Evolutionary conservation across 139 green algal species (phyloP), one percentile per base, ranked within the genome.

Genomic region (Volvox africanus): DNA sequence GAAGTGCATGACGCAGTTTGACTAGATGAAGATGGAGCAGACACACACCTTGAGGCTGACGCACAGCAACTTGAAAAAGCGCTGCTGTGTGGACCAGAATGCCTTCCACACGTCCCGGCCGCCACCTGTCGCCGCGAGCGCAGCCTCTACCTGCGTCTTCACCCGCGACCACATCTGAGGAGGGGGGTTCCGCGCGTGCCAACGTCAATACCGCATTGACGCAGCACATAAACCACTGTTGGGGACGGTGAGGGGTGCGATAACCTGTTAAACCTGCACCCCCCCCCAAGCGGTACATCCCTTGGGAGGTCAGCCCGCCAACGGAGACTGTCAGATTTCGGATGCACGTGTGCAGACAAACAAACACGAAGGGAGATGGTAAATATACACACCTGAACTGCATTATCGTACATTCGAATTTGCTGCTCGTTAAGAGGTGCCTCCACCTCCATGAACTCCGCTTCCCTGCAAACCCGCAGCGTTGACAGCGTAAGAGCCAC

Each of bases 31-130:
- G 9, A 5, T 55, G 44, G 9, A 55, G 44, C 44, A 55, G 5
- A 73, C 5, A 97, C 93, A 94, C 97, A 97, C 95, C 96, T 99
- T 99, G 44, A 98, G 83, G n/a, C 78, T 93, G 20, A 98, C 94
- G 86, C 96, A 98, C 22, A 99, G 94, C 92, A 98, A 91, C 92
- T 98, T 99, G 95, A 99, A 99, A 92, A 99, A 99, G n/a, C 97
- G 95, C 95, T 99, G 97, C 93, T 97, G 94, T 0, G 93, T 89
- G 0, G 95, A 92, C 96, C 96, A 99, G 85, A 94, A 98, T 0
- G 86, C 85, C 91, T 96, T 93, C 95, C 93, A 98, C 26, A 96
- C 92, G 20, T 96, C 93, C 1, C 80, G 50, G 61, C 86, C 90
- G n/a, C 75, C 79, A 30, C 92, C 90, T 26, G 92, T 93, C 26